These are phyloP conservation scores for Chaetomium tenue DNA, from an alignment of 495 filamentous ascomycete genomes.

Conservation along the genomic window DNA sequence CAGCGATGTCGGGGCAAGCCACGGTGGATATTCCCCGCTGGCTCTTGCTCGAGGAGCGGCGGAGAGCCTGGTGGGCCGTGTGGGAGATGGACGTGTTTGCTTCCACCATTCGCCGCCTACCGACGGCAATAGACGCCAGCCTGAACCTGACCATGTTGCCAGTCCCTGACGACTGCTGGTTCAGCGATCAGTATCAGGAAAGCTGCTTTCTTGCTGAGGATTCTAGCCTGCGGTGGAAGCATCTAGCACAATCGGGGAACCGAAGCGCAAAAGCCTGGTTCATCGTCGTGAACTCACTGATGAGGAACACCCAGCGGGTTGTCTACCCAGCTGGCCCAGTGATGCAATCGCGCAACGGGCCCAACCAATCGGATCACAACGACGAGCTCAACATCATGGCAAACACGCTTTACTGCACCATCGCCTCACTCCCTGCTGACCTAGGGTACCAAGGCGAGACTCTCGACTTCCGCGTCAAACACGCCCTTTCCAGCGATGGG, in stretches of 20 bases:
- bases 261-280: slow-evolving; percentile 7
- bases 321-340: slow-evolving; percentile 5
- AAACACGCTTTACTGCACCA: slow-evolving; percentile 5
- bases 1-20: background rate
- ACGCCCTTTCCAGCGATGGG: background rate
- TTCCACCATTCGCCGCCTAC: background rate
- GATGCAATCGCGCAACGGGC: background rate
- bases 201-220: slow-evolving; percentile 11
- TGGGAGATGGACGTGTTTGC: slow-evolving; percentile 13
- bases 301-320: slow-evolving; percentile 2
- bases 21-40: background rate
- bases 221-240: slow-evolving; percentile 6
- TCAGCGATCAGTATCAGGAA: background rate
- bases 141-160: slow-evolving; percentile 6
- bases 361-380: background rate
- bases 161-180: background rate
- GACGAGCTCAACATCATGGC: slow-evolving; percentile 9
- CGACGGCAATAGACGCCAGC: slow-evolving; percentile 7
- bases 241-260: slow-evolving; percentile 3
- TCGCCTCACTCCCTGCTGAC: background rate
- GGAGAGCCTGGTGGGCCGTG: slow-evolving; percentile 6
- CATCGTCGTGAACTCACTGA: slow-evolving; percentile 12
- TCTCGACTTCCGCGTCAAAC: slow-evolving; percentile 2
- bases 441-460: slow-evolving; percentile 8
- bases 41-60: background rate